phyloP scores from a whole-genome alignment of 2,329 filamentous ascomycete species.

The Diaporthe capsici region DNA sequence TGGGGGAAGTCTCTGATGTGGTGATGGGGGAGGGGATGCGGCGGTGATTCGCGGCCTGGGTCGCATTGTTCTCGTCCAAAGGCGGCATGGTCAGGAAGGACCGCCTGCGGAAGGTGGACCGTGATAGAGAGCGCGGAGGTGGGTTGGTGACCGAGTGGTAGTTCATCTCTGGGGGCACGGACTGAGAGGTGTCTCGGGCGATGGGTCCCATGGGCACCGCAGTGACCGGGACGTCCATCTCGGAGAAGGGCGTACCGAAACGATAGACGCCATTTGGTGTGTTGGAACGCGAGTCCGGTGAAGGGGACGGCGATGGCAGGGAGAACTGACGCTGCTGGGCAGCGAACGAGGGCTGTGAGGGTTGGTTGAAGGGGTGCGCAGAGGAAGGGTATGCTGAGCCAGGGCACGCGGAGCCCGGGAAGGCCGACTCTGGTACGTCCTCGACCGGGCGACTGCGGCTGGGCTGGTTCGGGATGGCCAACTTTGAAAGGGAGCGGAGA shows the following conservation, averaged over 20 bases:
- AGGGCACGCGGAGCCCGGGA: constrained; percentile 49
- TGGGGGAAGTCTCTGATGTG: constrained; percentile 53
- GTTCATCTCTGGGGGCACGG: constrained; percentile 93
- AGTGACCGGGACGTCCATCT: constrained; percentile 89
- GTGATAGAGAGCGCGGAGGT: constrained; percentile 64
- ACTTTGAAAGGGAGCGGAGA: constrained; percentile 72
- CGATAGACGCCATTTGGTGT: constrained; percentile 77
- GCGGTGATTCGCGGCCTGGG: constrained; percentile 53
- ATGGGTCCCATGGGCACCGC: constrained; percentile 79
- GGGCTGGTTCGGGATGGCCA: constrained; percentile 67
- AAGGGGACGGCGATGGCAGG: constrained; percentile 48
- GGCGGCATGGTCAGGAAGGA: constrained; percentile 78
- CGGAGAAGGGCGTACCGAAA: constrained; percentile 89
- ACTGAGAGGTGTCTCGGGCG: constrained; percentile 85
- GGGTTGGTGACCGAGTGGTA: constrained; percentile 68
- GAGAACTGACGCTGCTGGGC: constrained; percentile 40
- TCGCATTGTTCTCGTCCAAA: constrained; percentile 74
- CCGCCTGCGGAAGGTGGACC: constrained; percentile 73
- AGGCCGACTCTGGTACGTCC: constrained; percentile 47
- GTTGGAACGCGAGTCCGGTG: constrained; percentile 61
- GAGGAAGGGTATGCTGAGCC: constrained; percentile 43
- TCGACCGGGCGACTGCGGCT: constrained; percentile 41
- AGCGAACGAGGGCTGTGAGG: constrained; percentile 33
- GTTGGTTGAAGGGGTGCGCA: constrained; percentile 37
- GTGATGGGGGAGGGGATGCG: constrained; percentile 53